phyloP scores from a whole-genome alignment of 2,329 filamentous ascomycete species.

The Cladophialophora psammophila region DNA sequence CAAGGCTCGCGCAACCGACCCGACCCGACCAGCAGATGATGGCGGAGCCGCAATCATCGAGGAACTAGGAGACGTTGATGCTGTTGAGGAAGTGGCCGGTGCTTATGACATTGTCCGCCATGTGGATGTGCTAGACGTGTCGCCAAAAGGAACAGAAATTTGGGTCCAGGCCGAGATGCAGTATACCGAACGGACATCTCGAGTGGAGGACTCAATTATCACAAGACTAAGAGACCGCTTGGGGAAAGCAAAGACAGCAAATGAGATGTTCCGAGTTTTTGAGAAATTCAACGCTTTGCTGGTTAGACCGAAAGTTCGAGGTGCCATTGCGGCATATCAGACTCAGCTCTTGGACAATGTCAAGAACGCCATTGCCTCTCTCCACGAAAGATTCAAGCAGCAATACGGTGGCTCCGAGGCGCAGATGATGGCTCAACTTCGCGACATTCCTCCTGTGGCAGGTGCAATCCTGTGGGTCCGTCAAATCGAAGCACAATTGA shows the following conservation, averaged over 20 bases:
- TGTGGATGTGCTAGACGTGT: conserved; percentile 92
- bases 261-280: conserved; percentile 99
- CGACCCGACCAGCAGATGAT: conserved; percentile 58
- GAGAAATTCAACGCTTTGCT: conserved; percentile 99
- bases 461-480: conserved; percentile 97
- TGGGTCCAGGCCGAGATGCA: conserved; percentile 95
- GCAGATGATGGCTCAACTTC: conserved; percentile 96
- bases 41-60: conserved; percentile 78
- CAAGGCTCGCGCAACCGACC: conserved; percentile 64
- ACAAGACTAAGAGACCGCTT: conserved; percentile 88
- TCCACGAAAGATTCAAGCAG: conserved; percentile 98
- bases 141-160: conserved; percentile 83
- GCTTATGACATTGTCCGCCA: conserved; percentile 94
- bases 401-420: conserved; percentile 98
- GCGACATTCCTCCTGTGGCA: conserved; percentile 92
- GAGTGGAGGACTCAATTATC: conserved; percentile 99
- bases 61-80: conserved; percentile 96
- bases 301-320: conserved; percentile 97
- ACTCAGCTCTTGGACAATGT: conserved; percentile 98
- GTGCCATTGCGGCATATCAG: conserved; percentile 97
- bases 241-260: conserved; percentile 94
- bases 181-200: conserved; percentile 96
- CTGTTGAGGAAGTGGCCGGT: conserved; percentile 92
- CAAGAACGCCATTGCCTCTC: conserved; percentile 88
- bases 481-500: conserved; percentile 94